phyloP scores from a whole-genome alignment of 768 basidiomycete genomes.

The Arthromyces matolae region DNA sequence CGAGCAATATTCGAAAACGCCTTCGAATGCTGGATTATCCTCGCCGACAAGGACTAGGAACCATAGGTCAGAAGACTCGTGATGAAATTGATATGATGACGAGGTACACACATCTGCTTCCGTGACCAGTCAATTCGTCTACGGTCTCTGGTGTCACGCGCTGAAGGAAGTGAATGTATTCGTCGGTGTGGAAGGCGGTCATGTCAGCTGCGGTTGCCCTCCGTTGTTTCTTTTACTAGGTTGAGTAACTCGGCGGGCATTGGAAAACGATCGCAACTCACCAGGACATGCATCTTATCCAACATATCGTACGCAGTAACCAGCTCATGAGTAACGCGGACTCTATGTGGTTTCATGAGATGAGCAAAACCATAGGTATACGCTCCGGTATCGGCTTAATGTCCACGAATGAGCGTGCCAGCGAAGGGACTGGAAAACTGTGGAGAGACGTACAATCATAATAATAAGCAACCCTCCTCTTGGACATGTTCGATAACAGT shows the following conservation, averaged over 20 bases:
- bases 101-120: constrained; percentile 69
- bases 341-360: constrained; percentile 95
- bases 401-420: constrained; percentile 1
- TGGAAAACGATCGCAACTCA: constrained; percentile 33
- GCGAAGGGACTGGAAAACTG: not conserved
- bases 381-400: constrained; percentile 61
- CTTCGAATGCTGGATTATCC: constrained; percentile 96
- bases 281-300: constrained; percentile 90
- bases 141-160: constrained; percentile 90
- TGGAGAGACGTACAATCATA: constrained; percentile 59
- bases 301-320: constrained; percentile 90
- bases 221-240: constrained; percentile 58
- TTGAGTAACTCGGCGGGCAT: not conserved
- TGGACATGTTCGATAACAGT: constrained; percentile 46
- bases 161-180: constrained; percentile 90
- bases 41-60: constrained; percentile 67
- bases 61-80: not conserved
- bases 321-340: constrained; percentile 90
- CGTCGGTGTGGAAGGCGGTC: constrained; percentile 97
- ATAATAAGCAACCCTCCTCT: constrained; percentile 74
- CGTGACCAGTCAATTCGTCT: constrained; percentile 79
- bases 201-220: constrained; percentile 72
- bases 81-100: not conserved
- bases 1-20: constrained; percentile 94
- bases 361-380: constrained; percentile 86